Conservation (phyloP, 305 asterid genomes). For the Fraxinus dipetala region DNA sequence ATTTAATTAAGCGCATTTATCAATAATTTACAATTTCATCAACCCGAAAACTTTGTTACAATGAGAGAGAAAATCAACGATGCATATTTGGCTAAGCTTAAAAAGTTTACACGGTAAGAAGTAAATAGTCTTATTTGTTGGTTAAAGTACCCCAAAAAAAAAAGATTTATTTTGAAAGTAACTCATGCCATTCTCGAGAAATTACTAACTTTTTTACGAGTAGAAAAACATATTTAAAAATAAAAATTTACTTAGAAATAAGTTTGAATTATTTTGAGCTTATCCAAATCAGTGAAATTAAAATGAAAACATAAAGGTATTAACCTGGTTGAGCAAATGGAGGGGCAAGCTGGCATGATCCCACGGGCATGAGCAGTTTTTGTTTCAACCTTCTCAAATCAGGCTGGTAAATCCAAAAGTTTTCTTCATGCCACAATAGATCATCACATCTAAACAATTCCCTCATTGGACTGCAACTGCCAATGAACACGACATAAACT, state of each 20-base stretch:
- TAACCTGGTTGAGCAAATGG: conserved; percentile 38
- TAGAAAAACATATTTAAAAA: not conserved
- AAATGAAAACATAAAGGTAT: not conserved
- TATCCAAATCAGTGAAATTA: not conserved
- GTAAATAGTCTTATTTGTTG: not conserved
- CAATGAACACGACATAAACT: conserved; percentile 54
- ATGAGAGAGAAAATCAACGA: not conserved
- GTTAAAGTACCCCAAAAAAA: not conserved
- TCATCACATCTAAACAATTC: conserved; percentile 84
- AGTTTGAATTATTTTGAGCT: not conserved
- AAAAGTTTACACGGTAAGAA: not conserved
- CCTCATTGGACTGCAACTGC: conserved; percentile 57
- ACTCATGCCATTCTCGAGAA: not conserved
- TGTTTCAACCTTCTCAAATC: conserved; percentile 44
- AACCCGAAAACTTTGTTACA: not conserved
- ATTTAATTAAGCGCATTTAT: not conserved
- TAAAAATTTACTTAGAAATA: not conserved
- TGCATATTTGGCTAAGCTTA: not conserved
- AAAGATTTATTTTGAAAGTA: not conserved
- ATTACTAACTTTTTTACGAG: not conserved
- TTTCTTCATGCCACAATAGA: conserved; percentile 53
- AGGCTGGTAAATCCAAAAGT: conserved; percentile 62
- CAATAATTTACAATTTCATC: not conserved
- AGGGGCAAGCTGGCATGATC: conserved; percentile 67
- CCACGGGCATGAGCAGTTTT: conserved; percentile 56